Evolutionary conservation across 176 grass and related monocot species (phyloP), one percentile per base, ranked within the genome.

Genomic region (Cymbopogon citratus): DNA sequence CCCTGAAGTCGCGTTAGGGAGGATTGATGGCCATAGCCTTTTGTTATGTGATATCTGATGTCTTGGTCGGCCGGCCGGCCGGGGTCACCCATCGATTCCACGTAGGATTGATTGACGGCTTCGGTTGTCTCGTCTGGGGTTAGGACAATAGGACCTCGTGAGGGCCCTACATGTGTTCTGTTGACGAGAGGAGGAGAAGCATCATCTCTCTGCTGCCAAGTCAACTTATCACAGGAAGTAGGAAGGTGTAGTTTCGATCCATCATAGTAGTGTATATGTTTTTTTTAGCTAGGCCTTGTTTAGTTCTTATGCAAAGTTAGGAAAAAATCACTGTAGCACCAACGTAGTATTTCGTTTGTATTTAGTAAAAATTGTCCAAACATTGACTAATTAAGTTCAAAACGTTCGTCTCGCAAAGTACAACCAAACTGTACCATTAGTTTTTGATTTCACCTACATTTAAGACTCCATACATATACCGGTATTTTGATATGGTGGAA

Each of bases 101-200:
- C 82, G 31, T 76, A 44, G 87, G 81, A 89, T 69, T 41, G 77
- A 34, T 71, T 64, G 77, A 56, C 77, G 49, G 19, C 52, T 81
- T 78, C 43, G 40, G 2, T 69, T 88, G 62, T 81, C 68, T 24
- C 21, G 49, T 44, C 40, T 13, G 18, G 63, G 62, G 35, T 56
- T 71, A 74, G 57, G 40, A 41, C 40, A 11, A 41, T 41, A 41
- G 40, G 73, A 16, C 24, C 5, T 68, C 16, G 13, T 27, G 63
- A 25, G 63, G 83, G 52, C 3, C 27, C 33, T 33, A 56, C 6
- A 56, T 76, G 67, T 76, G 6, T 71, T 51, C 61, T 64, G 41
- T 33, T 18, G 63, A 36, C 1, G 5, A 76, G 33, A 24, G 72
- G 26, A 21, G 10, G 36, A 57, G 8, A 66, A 66, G 18, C 34